Evolutionary conservation across 305 asterid genomes (phyloP).

Genomic region (Lippia alba): DNA sequence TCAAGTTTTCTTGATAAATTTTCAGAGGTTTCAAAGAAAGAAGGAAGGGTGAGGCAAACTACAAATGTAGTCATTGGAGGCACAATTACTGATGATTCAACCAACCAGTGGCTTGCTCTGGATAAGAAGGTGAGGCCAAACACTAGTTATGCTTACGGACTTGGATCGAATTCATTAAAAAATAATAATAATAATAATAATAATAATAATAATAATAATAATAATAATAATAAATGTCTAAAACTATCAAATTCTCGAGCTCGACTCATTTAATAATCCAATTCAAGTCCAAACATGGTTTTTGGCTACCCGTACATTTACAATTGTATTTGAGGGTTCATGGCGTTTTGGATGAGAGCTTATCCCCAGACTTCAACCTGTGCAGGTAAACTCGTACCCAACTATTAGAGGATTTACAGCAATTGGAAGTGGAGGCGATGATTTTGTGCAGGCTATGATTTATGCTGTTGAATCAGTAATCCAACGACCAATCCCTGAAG

Average conservation of each 20-base stretch:
- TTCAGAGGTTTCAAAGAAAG: slow-evolving; percentile 78
- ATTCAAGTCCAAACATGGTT: no score
- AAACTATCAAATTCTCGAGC: no score
- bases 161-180: no score
- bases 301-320: no score
- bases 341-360: slow-evolving; percentile 5
- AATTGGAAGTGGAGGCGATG: slow-evolving; percentile 79
- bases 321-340: not conserved
- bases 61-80: slow-evolving; percentile 79
- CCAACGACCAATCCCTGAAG: slow-evolving; percentile 67
- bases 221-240: no score
- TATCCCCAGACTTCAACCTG: slow-evolving; percentile 7
- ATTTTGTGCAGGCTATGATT: slow-evolving; percentile 79
- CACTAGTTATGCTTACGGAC: no score
- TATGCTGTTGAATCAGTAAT: slow-evolving; percentile 77
- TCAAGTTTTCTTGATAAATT: slow-evolving; percentile 9
- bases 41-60: slow-evolving; percentile 78
- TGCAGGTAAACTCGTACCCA: slow-evolving; percentile 73
- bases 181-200: no score
- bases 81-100: slow-evolving; percentile 71
- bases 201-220: no score
- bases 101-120: slow-evolving; percentile 69
- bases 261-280: no score
- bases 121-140: slow-evolving; percentile 65
- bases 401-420: slow-evolving; percentile 77